These are phyloP conservation scores for Lolium perenne DNA, from an alignment of 176 grass and related monocot genomes.

Conservation along the genomic window DNA sequence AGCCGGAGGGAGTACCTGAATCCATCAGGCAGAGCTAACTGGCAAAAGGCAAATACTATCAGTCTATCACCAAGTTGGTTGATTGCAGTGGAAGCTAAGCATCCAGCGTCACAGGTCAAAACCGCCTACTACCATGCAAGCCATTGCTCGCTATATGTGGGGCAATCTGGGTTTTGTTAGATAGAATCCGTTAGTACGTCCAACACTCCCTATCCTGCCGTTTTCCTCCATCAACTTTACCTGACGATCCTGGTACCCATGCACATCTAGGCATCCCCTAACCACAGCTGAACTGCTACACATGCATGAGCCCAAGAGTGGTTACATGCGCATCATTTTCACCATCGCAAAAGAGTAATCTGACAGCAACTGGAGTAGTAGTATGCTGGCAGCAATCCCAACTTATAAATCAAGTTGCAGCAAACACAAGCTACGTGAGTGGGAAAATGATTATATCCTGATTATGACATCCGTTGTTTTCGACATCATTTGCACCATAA, in stretches of 20 bases:
- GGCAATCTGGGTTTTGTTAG: neutral
- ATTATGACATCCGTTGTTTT: neutral
- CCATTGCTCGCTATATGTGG: neutral
- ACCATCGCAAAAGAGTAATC: slow-evolving; percentile 29
- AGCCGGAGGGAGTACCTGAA: too few species aligned
- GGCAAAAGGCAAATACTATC: neutral
- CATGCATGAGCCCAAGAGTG: neutral
- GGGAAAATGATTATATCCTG: neutral
- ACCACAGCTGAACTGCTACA: neutral
- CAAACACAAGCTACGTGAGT: slow-evolving; percentile 4
- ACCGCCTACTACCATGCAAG: neutral
- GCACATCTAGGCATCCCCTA: neutral
- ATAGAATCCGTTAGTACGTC: neutral
- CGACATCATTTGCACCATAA: neutral
- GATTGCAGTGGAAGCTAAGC: slow-evolving; percentile 29
- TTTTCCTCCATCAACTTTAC: neutral
- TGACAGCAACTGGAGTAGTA: slow-evolving; percentile 2
- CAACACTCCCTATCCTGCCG: neutral
- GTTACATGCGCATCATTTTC: slow-evolving; percentile 13
- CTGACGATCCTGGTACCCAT: neutral
- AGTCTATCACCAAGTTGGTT: neutral
- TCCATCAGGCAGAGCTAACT: neutral
- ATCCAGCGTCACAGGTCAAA: neutral
- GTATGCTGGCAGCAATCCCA: slow-evolving; percentile 27
- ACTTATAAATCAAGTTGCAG: slow-evolving; percentile 11